Percentiles rank a stretch among this genome's conserved stretches.
These are phyloP conservation scores for Xylaria sp. DNA, from an alignment of 2,329 filamentous ascomycete species.

Conservation along the genomic window DNA sequence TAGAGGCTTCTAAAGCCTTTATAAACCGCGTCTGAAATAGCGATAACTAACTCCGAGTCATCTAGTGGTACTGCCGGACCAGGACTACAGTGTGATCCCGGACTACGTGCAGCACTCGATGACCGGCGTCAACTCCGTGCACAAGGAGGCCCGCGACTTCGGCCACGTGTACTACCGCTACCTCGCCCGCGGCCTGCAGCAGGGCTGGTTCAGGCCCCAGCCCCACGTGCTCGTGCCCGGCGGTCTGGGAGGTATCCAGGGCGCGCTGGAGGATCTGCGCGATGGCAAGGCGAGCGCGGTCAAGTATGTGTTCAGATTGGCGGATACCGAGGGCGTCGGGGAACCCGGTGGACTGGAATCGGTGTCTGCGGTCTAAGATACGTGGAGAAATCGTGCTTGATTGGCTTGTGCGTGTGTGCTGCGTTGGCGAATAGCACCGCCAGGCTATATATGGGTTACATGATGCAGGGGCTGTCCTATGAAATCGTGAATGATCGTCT, in stretches of 20 bases:
- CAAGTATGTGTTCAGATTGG: slow-evolving; percentile 51
- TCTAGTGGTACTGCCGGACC: slow-evolving; percentile 45
- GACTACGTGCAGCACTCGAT: slow-evolving; percentile 25
- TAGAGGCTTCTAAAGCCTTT: too few species aligned
- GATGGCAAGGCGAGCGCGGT: slow-evolving; percentile 48
- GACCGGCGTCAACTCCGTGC: slow-evolving; percentile 34
- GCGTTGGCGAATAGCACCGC: too few species aligned
- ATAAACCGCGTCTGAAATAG: too few species aligned
- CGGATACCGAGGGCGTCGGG: slow-evolving; percentile 37
- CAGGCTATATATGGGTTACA: too few species aligned
- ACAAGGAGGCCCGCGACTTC: slow-evolving; percentile 37
- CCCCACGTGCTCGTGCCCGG: slow-evolving; percentile 44
- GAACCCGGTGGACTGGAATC: too few species aligned
- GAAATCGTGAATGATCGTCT: too few species aligned
- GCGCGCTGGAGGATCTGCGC: slow-evolving; percentile 43
- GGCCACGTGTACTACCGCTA: slow-evolving; percentile 45
- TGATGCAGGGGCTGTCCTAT: too few species aligned
- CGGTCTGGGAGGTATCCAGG: slow-evolving; percentile 44
- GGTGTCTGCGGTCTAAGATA: too few species aligned
- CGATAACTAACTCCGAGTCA: too few species aligned
- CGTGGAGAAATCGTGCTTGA: too few species aligned
- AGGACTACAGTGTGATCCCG: slow-evolving; percentile 39
- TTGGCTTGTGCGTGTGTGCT: too few species aligned
- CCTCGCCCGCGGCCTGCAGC: slow-evolving; percentile 42
- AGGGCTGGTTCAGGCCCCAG: slow-evolving; percentile 50